Conservation (phyloP, 2,329 filamentous ascomycete genomes). For the Chaetomiaceae sp. region DNA sequence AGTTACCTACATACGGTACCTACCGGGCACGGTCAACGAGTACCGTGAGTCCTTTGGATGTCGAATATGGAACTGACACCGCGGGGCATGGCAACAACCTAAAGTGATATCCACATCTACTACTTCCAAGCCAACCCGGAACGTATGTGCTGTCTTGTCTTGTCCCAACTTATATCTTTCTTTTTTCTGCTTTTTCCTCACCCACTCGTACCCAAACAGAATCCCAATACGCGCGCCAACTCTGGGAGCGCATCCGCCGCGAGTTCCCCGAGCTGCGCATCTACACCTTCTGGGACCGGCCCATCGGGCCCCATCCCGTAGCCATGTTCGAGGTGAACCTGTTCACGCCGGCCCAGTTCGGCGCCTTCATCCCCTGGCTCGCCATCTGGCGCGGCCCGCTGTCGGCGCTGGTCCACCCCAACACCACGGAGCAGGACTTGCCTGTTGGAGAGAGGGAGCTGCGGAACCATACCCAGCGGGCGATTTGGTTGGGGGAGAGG, state of each 20-base stretch:
- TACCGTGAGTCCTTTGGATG: too few species aligned
- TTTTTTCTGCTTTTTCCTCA: too few species aligned
- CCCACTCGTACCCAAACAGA: too few species aligned
- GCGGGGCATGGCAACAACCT: background rate
- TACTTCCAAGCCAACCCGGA: conserved; percentile 60
- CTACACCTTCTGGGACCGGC: conserved; percentile 70
- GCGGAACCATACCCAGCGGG: conserved; percentile 61
- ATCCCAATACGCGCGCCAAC: conserved; percentile 59
- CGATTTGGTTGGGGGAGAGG: conserved; percentile 69
- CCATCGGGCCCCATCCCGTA: conserved; percentile 75
- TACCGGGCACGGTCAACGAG: too few species aligned
- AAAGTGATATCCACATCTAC: conserved; percentile 78
- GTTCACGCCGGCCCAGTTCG: conserved; percentile 81
- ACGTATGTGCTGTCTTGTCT: too few species aligned
- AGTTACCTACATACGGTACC: too few species aligned
- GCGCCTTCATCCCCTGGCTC: conserved; percentile 82
- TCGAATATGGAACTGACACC: too few species aligned
- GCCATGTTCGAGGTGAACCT: conserved; percentile 93
- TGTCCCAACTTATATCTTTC: too few species aligned
- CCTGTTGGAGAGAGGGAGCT: conserved; percentile 32
- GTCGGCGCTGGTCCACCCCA: conserved; percentile 76
- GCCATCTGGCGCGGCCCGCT: conserved; percentile 75
- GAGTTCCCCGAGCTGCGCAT: conserved; percentile 86
- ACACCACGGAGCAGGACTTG: conserved; percentile 52
- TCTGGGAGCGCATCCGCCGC: conserved; percentile 72